Conservation (phyloP, 176 grass and related monocot genomes). For the Aegilops tauschii region DNA sequence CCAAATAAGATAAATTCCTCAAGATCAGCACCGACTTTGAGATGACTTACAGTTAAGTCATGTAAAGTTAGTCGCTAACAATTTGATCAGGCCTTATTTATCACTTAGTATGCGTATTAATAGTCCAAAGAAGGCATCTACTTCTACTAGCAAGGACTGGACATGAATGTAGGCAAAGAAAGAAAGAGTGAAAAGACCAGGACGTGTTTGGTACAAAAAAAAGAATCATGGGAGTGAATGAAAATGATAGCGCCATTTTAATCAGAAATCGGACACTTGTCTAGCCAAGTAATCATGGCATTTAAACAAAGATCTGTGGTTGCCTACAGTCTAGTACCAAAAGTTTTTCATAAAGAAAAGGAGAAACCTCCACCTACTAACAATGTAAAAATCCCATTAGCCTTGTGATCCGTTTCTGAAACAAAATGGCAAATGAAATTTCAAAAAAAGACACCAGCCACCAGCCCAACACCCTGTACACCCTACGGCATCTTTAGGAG, state of each 20-base stretch:
- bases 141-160: background rate
- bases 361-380: background rate
- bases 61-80: background rate
- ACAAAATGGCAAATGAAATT: background rate
- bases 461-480: conserved; percentile 2
- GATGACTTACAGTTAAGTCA: background rate
- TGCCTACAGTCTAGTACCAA: background rate
- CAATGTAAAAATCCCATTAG: background rate
- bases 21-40: background rate
- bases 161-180: background rate
- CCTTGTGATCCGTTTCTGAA: background rate
- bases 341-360: background rate
- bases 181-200: background rate
- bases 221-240: background rate
- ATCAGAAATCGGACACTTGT: background rate
- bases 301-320: background rate
- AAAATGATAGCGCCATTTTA: background rate
- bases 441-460: background rate
- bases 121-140: background rate
- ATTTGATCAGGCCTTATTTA: background rate
- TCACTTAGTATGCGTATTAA: background rate
- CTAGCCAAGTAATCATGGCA: background rate
- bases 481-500: background rate
- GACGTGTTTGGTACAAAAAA: background rate
- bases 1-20: too few species aligned